Evolutionary conservation across 768 basidiomycete genomes (phyloP).

Genomic region (Clavulina sp.): DNA sequence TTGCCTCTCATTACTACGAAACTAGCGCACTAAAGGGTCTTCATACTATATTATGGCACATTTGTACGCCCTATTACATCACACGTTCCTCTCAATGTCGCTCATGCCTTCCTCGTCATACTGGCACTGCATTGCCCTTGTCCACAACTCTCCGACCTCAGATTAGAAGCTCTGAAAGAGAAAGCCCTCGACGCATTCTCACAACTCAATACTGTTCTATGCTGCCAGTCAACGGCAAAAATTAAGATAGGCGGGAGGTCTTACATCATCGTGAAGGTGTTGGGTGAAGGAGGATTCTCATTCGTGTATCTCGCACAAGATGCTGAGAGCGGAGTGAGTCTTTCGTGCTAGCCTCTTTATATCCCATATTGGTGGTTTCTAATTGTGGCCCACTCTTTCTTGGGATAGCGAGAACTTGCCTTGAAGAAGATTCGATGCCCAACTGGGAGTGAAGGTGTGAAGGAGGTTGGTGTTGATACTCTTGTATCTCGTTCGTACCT

Average conservation of each 20-base stretch:
- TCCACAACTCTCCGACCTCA: conserved; percentile 1
- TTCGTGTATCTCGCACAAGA: conserved; percentile 83
- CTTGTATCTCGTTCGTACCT: not conserved
- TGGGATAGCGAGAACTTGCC: conserved; percentile 67
- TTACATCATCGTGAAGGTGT: conserved; percentile 79
- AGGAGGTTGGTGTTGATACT: conserved; percentile 29
- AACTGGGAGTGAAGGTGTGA: conserved; percentile 70
- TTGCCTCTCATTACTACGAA: not conserved
- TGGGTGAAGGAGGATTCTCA: conserved; percentile 93
- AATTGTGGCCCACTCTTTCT: not conserved
- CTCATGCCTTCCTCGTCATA: no score
- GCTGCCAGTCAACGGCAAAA: conserved; percentile 55
- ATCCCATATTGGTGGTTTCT: no score
- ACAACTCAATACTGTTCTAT: conserved; percentile 66
- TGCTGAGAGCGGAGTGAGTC: conserved; percentile 59
- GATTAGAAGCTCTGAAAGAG: conserved; percentile 42
- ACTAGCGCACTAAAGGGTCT: not conserved
- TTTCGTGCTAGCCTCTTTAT: not conserved
- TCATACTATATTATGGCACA: not conserved
- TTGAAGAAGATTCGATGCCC: conserved; percentile 95
- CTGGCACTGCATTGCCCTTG: not conserved
- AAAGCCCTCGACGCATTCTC: conserved; percentile 68
- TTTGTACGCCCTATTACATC: not conserved
- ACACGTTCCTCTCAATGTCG: no score
- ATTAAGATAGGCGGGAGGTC: conserved; percentile 93